Percentiles rank a stretch among this genome's conserved stretches.
Evolutionary conservation across 1,284 basidiomycete genomes (phyloP).

Genomic region (Pholiota adiposa): DNA sequence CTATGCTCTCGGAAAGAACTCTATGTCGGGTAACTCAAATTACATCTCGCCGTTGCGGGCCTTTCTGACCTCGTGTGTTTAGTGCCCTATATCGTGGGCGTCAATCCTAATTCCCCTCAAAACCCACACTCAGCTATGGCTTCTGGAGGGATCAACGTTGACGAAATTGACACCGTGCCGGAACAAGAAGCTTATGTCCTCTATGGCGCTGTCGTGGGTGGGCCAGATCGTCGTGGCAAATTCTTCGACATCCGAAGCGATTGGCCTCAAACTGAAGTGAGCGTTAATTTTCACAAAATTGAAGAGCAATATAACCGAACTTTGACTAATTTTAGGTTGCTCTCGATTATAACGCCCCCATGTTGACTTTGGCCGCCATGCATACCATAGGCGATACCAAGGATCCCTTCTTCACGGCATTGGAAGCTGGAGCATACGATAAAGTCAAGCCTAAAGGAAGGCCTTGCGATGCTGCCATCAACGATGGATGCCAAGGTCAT

Average conservation of each 20-base stretch:
- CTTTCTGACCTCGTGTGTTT: constrained; percentile 9
- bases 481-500: constrained; percentile 50
- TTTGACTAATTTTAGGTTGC: constrained; percentile 56
- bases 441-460: constrained; percentile 63
- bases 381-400: constrained; percentile 64
- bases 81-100: constrained; percentile 83
- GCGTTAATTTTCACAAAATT: constrained; percentile 13
- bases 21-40: constrained; percentile 66
- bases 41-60: neutral
- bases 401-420: constrained; percentile 81
- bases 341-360: constrained; percentile 85
- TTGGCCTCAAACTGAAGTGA: constrained; percentile 79
- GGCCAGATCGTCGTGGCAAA: constrained; percentile 76
- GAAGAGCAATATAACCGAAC: neutral
- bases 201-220: constrained; percentile 89
- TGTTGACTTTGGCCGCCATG: constrained; percentile 82
- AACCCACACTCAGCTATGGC: constrained; percentile 91
- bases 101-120: constrained; percentile 86
- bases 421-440: constrained; percentile 70
- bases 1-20: constrained; percentile 86
- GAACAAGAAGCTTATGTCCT: constrained; percentile 73
- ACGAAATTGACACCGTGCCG: constrained; percentile 75
- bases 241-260: constrained; percentile 87
- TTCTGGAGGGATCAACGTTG: constrained; percentile 76
- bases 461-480: constrained; percentile 79